phyloP scores from a whole-genome alignment of 345 rosid species.

The Xanthoceras sorbifolium region DNA sequence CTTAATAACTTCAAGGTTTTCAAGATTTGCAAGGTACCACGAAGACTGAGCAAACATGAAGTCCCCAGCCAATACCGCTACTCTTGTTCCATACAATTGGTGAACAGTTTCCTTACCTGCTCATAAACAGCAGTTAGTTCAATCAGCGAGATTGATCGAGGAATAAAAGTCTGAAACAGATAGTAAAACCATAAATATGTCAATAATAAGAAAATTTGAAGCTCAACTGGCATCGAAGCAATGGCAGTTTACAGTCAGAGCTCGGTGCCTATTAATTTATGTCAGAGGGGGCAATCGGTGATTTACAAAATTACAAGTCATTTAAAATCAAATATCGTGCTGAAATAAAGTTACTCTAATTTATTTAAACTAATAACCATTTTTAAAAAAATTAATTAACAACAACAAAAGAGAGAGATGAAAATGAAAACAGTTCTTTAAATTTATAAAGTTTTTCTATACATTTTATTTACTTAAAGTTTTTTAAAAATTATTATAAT shows the following conservation, averaged over 20 bases:
- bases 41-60: conserved; percentile 99
- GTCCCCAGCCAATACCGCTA: conserved; percentile 90
- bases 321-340: neutral
- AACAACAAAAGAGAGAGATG: neutral
- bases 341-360: neutral
- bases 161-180: conserved; percentile 9
- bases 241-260: neutral
- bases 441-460: no score
- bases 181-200: neutral
- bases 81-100: conserved; percentile 80
- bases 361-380: neutral
- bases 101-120: conserved; percentile 89
- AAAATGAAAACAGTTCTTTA: no score
- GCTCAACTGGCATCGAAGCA: neutral
- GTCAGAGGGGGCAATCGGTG: neutral
- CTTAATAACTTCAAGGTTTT: conserved; percentile 89
- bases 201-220: neutral
- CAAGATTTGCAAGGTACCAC: conserved; percentile 96
- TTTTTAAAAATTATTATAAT: no score
- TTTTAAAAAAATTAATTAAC: neutral
- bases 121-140: conserved; percentile 5
- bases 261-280: neutral
- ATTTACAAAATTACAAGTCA: neutral
- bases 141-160: neutral
- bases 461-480: no score